Base-by-base conservation (phyloP, 2,329 filamentous ascomycete genomes). In the Colletotrichum spaethianum region DNA sequence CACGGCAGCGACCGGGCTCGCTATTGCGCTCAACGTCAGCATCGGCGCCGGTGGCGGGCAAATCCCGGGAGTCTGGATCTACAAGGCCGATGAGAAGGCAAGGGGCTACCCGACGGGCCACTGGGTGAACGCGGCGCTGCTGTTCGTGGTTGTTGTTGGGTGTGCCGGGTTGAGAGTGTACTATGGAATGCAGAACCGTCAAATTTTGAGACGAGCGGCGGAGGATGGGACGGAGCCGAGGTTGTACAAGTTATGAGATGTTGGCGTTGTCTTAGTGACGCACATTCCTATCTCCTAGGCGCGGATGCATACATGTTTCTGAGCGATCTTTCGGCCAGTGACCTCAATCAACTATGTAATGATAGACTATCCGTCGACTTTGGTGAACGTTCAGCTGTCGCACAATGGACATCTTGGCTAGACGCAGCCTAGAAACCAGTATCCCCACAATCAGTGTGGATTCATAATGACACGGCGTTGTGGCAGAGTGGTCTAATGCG, bases 11-110 rank as follows among this genome's bases (percentile, higher is more conserved):
- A 89, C 89, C 0, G 92, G 92, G 0, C 84, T 94, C 14, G 92
- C 92, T 2, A 92, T 94, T 67, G 92, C 92, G 0, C 81, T 94
- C 73, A 93, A 94, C 74, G 88, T 94, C 20, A 90, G 89, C 2
- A 86, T 93, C 38, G 87, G 87, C 60, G 92, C 91, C 0, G 92
- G 91, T 0, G 86, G 92, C 0, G 92, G 92, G 0, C 92, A 94
- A 79, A 94, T 94, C 50, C 88, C 90, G 0, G 92, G 92, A 0
- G 91, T 93, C 1, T 94, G 91, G 91, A 93, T 93, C 73, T 94
- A 93, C 81, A 92, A 92, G 77, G 84, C 88, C 1, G 82, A 88
- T 14, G 91, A 94, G 79, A 87, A 86, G 23, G 79, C 82, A 28
- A 81, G 75, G 12, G 92, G 92, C 0, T 94, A 93, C 78, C 91